Evolutionary conservation across 129 eudicot genomes (phyloP).

Genomic region (Chrysanthemum lavandulifolium): DNA sequence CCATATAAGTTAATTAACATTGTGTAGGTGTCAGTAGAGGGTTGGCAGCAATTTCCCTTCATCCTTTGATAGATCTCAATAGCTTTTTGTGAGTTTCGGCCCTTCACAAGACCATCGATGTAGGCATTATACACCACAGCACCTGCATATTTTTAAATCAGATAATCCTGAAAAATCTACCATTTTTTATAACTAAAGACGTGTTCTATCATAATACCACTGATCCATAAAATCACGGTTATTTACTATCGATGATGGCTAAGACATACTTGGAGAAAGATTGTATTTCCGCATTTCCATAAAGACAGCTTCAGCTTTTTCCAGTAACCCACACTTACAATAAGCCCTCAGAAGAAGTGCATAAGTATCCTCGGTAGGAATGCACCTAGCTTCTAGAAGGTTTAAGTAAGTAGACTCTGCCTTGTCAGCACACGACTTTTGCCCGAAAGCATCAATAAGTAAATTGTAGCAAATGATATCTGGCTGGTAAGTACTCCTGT

Average conservation of each 20-base stretch:
- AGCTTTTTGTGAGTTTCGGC: constrained; percentile 66
- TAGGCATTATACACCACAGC: constrained; percentile 80
- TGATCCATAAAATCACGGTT: no score
- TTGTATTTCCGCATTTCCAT: constrained; percentile 65
- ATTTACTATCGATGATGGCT: no score
- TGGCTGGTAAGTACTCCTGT: constrained; percentile 73
- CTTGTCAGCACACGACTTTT: constrained; percentile 47
- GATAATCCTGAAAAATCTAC: not conserved
- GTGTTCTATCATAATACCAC: not conserved
- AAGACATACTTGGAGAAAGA: constrained; percentile 64
- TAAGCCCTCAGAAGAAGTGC: constrained; percentile 81
- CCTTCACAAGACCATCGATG: constrained; percentile 71
- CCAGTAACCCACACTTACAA: constrained; percentile 66
- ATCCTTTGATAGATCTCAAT: constrained; percentile 71
- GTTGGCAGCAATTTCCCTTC: constrained; percentile 79
- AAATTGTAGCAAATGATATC: constrained; percentile 91
- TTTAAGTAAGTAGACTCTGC: constrained; percentile 72
- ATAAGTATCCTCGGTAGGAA: constrained; percentile 91
- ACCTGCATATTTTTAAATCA: constrained; percentile 38
- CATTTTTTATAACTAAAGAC: not conserved
- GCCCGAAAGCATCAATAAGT: constrained; percentile 85
- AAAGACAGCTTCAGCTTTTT: constrained; percentile 78
- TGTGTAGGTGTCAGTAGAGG: constrained; percentile 81
- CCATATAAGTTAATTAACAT: constrained; percentile 86
- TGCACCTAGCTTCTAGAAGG: constrained; percentile 76